phyloP scores from a whole-genome alignment of 192 early-diverging fungal species.

The Coemansia sp. region DNA sequence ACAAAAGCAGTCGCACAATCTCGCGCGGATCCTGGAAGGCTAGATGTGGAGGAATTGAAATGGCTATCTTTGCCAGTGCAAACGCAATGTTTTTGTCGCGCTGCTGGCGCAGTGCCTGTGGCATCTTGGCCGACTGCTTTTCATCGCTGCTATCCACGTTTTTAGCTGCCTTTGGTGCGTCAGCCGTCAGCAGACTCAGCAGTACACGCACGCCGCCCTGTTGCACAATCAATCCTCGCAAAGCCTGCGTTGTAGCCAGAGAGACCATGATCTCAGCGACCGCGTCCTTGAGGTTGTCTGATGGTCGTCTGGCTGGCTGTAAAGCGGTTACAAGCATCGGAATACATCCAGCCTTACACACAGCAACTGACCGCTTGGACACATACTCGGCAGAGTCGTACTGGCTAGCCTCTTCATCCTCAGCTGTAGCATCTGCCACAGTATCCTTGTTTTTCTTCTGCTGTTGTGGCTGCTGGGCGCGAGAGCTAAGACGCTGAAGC shows the following conservation, averaged over 20 bases:
- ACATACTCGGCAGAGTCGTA: slow-evolving; percentile 20
- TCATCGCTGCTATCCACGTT: slow-evolving; percentile 7
- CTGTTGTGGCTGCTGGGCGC: slow-evolving; percentile 27
- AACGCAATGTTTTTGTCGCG: slow-evolving; percentile 63
- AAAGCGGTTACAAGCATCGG: slow-evolving; percentile 29
- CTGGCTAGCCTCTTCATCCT: slow-evolving; percentile 12
- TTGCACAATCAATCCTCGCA: slow-evolving; percentile 78
- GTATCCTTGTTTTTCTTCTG: neutral
- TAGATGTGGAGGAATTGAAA: slow-evolving; percentile 83
- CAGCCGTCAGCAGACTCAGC: slow-evolving; percentile 37
- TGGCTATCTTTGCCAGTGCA: slow-evolving; percentile 89
- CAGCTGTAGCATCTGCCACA: neutral
- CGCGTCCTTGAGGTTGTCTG: slow-evolving; percentile 61
- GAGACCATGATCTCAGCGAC: slow-evolving; percentile 69
- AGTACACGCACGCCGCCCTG: slow-evolving; percentile 74
- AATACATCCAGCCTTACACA: slow-evolving; percentile 60
- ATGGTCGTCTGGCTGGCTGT: slow-evolving; percentile 54
- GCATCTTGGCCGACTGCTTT: slow-evolving; percentile 7
- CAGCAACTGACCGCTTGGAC: slow-evolving; percentile 51
- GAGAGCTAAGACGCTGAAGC: slow-evolving; percentile 63
- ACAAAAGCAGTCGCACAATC: slow-evolving; percentile 69
- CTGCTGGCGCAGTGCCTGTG: slow-evolving; percentile 33
- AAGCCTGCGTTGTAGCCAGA: slow-evolving; percentile 65
- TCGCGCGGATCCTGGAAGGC: slow-evolving; percentile 78
- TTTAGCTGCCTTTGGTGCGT: slow-evolving; percentile 31